Percentiles rank a stretch among this genome's conserved stretches.
Conservation (phyloP, 2,329 filamentous ascomycete genomes). For the Hortaea sp. region DNA sequence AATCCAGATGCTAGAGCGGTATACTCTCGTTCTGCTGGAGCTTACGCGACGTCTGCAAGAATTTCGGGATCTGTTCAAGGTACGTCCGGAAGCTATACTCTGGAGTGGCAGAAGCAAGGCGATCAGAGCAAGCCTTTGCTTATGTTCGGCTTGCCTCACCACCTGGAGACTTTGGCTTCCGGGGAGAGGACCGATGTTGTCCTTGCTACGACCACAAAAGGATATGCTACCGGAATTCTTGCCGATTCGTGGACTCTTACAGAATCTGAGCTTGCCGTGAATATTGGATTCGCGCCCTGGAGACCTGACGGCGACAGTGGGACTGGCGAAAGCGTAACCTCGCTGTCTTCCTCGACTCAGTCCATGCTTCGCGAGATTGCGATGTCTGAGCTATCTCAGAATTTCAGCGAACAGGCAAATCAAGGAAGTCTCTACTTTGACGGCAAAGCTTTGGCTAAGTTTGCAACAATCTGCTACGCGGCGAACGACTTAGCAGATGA, state of each 20-base stretch:
- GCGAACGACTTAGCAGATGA: constrained; percentile 44
- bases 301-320: constrained; percentile 38
- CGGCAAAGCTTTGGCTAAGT: constrained; percentile 49
- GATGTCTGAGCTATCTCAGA: constrained; percentile 57
- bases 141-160: constrained; percentile 86
- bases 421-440: constrained; percentile 86
- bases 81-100: constrained; percentile 57
- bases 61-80: constrained; percentile 55
- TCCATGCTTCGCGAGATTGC: constrained; percentile 1
- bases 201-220: constrained; percentile 78
- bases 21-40: constrained; percentile 66
- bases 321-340: constrained; percentile 14
- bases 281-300: constrained; percentile 75
- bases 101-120: constrained; percentile 65
- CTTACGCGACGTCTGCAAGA: constrained; percentile 56
- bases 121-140: constrained; percentile 50
- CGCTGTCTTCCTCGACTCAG: constrained; percentile 35
- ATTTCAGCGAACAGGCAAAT: constrained; percentile 63
- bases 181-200: constrained; percentile 44
- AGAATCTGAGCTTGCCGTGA: constrained; percentile 60
- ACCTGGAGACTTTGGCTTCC: constrained; percentile 62
- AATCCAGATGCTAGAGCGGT: constrained; percentile 46
- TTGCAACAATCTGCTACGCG: constrained; percentile 35
- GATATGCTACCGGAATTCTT: constrained; percentile 60
- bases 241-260: constrained; percentile 68